Base-by-base conservation (phyloP, 306 rosid species). In the Quercus engelmannii region DNA sequence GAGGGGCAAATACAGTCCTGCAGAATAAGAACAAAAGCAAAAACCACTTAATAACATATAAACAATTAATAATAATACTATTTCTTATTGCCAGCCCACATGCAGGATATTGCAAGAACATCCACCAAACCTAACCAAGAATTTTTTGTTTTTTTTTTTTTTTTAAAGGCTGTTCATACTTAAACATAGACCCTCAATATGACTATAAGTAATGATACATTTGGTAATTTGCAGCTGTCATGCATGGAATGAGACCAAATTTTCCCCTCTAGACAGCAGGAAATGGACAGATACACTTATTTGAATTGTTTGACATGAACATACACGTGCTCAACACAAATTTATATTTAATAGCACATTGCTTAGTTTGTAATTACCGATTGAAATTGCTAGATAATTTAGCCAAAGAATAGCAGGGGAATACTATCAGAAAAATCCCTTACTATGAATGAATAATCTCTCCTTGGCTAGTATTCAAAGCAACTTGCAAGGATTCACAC, bases 1-100 rank as follows among this genome's bases (percentile, higher is more conserved):
- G 78, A 56, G 97, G 91, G 12, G 84, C 74, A 85, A 92, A 92
- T 64, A 94, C 75, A 26, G 76, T 52, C 97, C 99, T 94, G 88
- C 82, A 74, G 75, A 69, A 75, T n/a, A 58, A 80, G 19, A 46
- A 79, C 31, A 81, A 49, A 54, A 25, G 6, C 1, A 82, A 80
- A 21, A 46, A 81, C 43, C 58, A 20, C 23, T 71, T 70, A 68
- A 73, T 19, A 69, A 25, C 57, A 46, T 30, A 67, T 38, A 76
- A 41, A 54, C 46, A 23, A 51, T 15, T 38, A 62, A 15, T 56
- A 8, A 10, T 6, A 33, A n/a, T 17, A 49, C 17, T 49, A 49
- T 49, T 74, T 67, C 30, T 57, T 31, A 41, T 28, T 0, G 63
- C 6, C 51, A 31, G 62, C 71, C 51, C 69, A 3, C 23, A 49